Percentiles rank a stretch among this genome's conserved stretches.
phyloP scores from a whole-genome alignment of 495 filamentous ascomycete species.

The Penicillium subrubescens region DNA sequence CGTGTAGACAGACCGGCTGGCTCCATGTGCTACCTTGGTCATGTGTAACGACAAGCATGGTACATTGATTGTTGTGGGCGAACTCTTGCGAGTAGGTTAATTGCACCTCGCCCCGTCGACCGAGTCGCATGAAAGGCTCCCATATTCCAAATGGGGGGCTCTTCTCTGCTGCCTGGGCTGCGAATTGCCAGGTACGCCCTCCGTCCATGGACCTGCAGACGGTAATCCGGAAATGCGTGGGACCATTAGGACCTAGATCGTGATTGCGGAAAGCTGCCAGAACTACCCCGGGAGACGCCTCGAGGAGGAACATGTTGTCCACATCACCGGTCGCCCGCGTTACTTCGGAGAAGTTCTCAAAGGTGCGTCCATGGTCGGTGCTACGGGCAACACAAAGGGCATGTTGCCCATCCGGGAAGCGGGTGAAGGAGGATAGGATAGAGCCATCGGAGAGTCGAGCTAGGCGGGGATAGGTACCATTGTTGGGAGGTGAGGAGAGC shows the following conservation, averaged over 20 bases:
- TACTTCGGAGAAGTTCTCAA: slow-evolving; percentile 40
- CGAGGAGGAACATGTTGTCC: slow-evolving; percentile 61
- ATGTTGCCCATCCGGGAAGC: slow-evolving; percentile 32
- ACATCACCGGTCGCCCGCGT: slow-evolving; percentile 49
- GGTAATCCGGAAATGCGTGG: slow-evolving; percentile 60
- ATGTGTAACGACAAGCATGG: slow-evolving; percentile 56
- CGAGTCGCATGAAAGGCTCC: slow-evolving; percentile 63
- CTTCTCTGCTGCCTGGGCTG: slow-evolving; percentile 53
- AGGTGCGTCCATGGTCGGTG: slow-evolving; percentile 40
- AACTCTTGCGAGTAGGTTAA: slow-evolving; percentile 61
- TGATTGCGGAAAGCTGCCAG: slow-evolving; percentile 65
- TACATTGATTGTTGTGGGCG: slow-evolving; percentile 59
- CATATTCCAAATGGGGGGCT: slow-evolving; percentile 53
- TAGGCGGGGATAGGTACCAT: slow-evolving; percentile 46
- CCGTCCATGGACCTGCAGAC: slow-evolving; percentile 58
- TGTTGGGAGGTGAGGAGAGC: slow-evolving; percentile 42
- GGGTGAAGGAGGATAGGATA: slow-evolving; percentile 45
- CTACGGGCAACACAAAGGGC: slow-evolving; percentile 39
- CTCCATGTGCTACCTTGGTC: slow-evolving; percentile 58
- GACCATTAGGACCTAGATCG: slow-evolving; percentile 41
- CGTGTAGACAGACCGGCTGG: slow-evolving; percentile 47
- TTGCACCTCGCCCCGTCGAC: slow-evolving; percentile 52
- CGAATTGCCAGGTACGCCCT: slow-evolving; percentile 55
- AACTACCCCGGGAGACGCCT: slow-evolving; percentile 50
- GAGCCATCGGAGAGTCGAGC: slow-evolving; percentile 41